Base-by-base conservation (phyloP, 2,329 filamentous ascomycete genomes). In the Colletotrichum higginsianum region DNA sequence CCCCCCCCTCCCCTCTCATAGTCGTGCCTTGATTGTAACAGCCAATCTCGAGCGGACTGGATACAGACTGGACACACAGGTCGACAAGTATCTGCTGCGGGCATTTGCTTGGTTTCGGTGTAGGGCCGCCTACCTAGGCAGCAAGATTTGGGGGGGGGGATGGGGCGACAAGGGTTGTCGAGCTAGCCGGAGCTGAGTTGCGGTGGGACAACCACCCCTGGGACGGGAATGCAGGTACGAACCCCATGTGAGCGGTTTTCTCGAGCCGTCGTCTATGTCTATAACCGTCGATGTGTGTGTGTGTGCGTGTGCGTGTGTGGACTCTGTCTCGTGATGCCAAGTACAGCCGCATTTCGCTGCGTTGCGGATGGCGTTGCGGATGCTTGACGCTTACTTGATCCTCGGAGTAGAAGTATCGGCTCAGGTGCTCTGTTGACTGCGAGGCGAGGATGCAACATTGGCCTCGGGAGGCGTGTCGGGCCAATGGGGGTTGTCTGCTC, bases 81-180 rank as follows among this genome's bases (percentile, higher is more conserved):
- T 26, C 1, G 26, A 26, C 26, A 26, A 4, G 26, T 13, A n/a
- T n/a, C 52, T 18, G 16, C 26, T 55, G 52, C 52, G 11, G 30
- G 30, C 35, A 9, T 38, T 55, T 55, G 30, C 52, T 55, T n/a
- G 18, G 26, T 26, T 55, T 21, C 52, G 9, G 13, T 35, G 52
- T 30, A 38, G 26, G 26, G 26, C 26, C 4, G 26, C 26, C 16
- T 13, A 26, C 38, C 30, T 55, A 55, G 52, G 52, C 52, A 55
- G 26, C 52, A 30, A 55, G 52, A 55, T 55, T 55, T 21, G 26
- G 52, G 52, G 30, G 52, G 52, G 50, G 50, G 23, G n/a, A 13
- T 49, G 8, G 47, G 23, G 23, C 18, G 26, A 23, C 26, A 26
- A 53, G 9, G 6, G 30, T 18, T 55, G 30, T 18, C 26, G 52